These are phyloP conservation scores for Aleurites moluccanus DNA, from an alignment of 441 rosid genomes.

Conservation along the genomic window DNA sequence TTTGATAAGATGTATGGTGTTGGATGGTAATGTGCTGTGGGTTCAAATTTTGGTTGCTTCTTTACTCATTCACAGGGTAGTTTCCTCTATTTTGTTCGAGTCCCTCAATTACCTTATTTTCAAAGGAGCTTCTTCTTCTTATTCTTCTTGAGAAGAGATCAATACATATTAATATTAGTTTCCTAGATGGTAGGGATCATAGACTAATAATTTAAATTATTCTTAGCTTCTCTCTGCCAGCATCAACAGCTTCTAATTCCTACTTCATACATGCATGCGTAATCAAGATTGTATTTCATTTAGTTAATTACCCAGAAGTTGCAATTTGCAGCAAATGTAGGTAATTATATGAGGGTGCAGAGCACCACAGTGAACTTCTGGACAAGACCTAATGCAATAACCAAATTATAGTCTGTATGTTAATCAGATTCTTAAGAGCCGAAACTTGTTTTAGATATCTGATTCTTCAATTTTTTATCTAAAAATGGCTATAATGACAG, in stretches of 20 bases:
- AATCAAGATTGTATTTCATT: too few relatives aligned
- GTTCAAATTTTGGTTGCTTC: conserved; percentile 25
- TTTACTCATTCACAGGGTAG: conserved; percentile 23
- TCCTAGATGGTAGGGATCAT: too few relatives aligned
- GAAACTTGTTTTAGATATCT: neutral
- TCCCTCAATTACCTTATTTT: conserved; percentile 27
- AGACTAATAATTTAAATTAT: neutral
- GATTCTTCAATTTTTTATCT: neutral
- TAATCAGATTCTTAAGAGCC: neutral
- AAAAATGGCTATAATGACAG: neutral
- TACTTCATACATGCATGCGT: too few relatives aligned
- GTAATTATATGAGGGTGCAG: neutral
- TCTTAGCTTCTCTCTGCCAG: neutral
- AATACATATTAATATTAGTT: too few relatives aligned
- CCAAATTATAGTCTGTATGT: neutral
- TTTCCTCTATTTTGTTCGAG: conserved; percentile 24
- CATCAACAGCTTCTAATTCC: neutral
- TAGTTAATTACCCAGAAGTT: neutral
- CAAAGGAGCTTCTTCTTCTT: conserved; percentile 25
- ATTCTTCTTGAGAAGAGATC: neutral
- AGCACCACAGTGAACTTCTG: neutral
- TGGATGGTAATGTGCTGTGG: conserved; percentile 37
- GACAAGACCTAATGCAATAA: neutral
- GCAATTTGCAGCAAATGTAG: neutral
- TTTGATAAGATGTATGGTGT: conserved; percentile 65